phyloP scores from a whole-genome alignment of 164 flowering plant genomes.

The Vitis riparia region DNA sequence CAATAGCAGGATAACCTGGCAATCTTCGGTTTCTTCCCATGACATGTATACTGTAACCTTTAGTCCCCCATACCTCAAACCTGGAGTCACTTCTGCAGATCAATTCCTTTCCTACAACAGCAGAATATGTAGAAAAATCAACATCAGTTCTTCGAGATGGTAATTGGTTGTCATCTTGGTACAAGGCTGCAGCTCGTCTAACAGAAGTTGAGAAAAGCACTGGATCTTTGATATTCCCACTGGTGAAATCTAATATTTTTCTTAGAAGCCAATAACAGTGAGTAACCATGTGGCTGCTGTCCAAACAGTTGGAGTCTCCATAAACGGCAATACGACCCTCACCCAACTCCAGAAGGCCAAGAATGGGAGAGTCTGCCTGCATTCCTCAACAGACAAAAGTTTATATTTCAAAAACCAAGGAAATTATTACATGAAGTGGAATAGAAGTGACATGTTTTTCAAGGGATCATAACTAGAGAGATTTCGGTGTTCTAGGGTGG shows the following conservation, averaged over 20 bases:
- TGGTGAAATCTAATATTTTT: conserved; percentile 81
- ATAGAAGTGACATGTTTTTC: not conserved
- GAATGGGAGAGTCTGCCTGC: conserved; percentile 87
- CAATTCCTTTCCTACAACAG: conserved; percentile 76
- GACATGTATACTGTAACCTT: conserved; percentile 69
- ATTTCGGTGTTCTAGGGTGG: too few relatives aligned
- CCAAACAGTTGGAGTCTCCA: conserved; percentile 98
- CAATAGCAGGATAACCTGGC: conserved; percentile 69
- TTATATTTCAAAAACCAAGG: not conserved
- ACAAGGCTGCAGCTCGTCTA: conserved; percentile 48
- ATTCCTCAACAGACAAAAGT: conserved; percentile 3
- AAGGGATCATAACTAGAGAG: too few relatives aligned
- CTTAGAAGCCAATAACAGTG: conserved; percentile 90
- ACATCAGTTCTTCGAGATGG: conserved; percentile 94
- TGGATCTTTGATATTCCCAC: conserved; percentile 64
- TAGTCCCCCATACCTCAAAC: conserved; percentile 92
- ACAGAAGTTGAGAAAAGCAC: conserved; percentile 71
- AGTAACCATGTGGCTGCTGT: conserved; percentile 99
- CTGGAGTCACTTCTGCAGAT: conserved; percentile 76
- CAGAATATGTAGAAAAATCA: conserved; percentile 83
- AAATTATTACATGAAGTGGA: too few relatives aligned
- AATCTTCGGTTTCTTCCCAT: conserved; percentile 70
- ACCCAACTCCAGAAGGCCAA: conserved; percentile 79
- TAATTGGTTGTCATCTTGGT: conserved; percentile 53
- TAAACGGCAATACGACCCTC: conserved; percentile 86